Evolutionary conservation across 139 green algal genomes (phyloP).

Genomic region (Trebouxia sp.): DNA sequence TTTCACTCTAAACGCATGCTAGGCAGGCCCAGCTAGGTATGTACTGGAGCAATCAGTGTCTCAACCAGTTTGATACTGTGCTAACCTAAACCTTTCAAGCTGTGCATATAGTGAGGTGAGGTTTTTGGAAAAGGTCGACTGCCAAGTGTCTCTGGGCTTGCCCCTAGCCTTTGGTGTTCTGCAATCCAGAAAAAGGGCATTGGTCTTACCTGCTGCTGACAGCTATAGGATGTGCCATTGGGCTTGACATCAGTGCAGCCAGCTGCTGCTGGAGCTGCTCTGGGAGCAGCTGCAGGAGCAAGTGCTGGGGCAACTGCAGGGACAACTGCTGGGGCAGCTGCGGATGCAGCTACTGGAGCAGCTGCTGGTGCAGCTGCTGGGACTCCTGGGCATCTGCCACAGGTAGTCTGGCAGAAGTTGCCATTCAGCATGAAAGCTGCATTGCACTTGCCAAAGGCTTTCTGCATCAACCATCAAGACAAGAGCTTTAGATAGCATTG

Average conservation of each 20-base stretch:
- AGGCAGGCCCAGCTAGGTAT: too few species aligned
- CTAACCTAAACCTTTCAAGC: too few species aligned
- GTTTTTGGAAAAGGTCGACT: background rate
- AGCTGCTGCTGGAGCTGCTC: background rate
- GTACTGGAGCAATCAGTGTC: too few species aligned
- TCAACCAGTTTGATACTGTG: too few species aligned
- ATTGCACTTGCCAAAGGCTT: constrained; percentile 18
- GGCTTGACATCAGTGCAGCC: background rate
- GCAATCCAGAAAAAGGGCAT: background rate
- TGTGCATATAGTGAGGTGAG: too few species aligned
- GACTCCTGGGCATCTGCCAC: background rate
- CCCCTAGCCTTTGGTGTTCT: background rate
- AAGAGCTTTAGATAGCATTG: background rate
- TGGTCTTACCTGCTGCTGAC: background rate
- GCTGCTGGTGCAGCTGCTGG: background rate
- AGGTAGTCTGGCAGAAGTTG: background rate
- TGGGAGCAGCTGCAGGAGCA: background rate
- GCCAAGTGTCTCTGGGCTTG: background rate
- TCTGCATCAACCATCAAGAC: background rate
- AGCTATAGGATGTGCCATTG: background rate
- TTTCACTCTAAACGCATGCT: too few species aligned
- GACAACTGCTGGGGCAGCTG: background rate
- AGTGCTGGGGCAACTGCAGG: background rate
- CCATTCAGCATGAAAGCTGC: constrained; percentile 18
- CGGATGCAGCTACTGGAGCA: background rate